Base-by-base conservation (phyloP, 768 basidiomycete species). In the Podaxis sp. region DNA sequence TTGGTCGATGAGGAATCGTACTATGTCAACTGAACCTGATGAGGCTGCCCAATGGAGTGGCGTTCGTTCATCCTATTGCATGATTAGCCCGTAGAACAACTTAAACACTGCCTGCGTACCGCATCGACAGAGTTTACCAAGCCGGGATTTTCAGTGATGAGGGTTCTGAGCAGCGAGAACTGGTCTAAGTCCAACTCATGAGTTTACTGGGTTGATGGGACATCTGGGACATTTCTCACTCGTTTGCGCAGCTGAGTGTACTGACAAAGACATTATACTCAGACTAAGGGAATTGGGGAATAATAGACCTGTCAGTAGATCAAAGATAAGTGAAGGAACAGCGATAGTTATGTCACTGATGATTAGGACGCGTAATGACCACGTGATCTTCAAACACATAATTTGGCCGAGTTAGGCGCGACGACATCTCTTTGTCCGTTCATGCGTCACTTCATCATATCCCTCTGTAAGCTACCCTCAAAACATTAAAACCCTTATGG, bases 1-100 rank as follows among this genome's bases (percentile, higher is more conserved):
- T 67, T 86, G 84, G 74, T 87, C 88, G 62, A 93, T 77, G 66
- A 95, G 79, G 73, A 85, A 90, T 59, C 83, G 79, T 30, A 72
- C 81, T 65, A 92, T 86, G 59, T 91, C 89, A 60, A 84, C 72
- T 44, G 87, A 82, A 56, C 90, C 92, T 19, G 85, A 85, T 11
- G 87, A 88, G 12, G 92, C 86, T 61, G 92, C 90, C 91, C 92
- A 93, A 69, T 95, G 93, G n/a, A 95, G 75, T 8, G 93, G 84
- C 0, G 93, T 92, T 38, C 93, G 81, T 42, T 82, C 87, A 71
- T 95, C 92, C 91, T 93, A 63, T 57, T 48, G 46, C 26, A 17
- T 52, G 58, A 39, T 68, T 61, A 64, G 22, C 40, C 59, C 57
- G 52, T 39, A 22, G 46, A 24, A 48, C 13, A 52, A 36, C 51